Evolutionary conservation across 176 grass and related monocot genomes (phyloP), one percentile per base, ranked within the genome.

Genomic region (Phragmites australis): DNA sequence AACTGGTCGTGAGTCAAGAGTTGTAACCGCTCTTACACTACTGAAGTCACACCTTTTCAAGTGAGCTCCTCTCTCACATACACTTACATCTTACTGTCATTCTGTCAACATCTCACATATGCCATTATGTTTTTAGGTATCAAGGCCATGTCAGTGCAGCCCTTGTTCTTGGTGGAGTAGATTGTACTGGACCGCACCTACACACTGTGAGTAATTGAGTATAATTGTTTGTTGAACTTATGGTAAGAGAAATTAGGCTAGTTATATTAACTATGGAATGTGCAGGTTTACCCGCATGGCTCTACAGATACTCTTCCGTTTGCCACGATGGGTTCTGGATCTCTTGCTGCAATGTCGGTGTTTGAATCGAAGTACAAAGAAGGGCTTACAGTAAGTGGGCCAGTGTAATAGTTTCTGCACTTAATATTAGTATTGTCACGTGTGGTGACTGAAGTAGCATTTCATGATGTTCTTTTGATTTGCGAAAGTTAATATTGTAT

Each of bases 291-390:
- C 83, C 94, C 94, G 1, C 94, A 97, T 70, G 94, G 94, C 40
- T 97, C 94, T 64, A 93, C 94, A 19, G 94, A 97, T 50, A 97
- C 92, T 22, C 94, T 97, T 69, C 94, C 94, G 74, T 97, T 97
- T 85, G 94, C 94, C n/a, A 97, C 94, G 2, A 97, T 97, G 94
- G 94, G 94, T 78, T 97, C 94, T 69, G 94, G 94, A n/a, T 97
- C 94, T 67, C 91, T 97, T 75, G 94, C 94, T 61, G 94, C 94
- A 57, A 97, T 97, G 92, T 86, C 94, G 2, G 86, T 97, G 27
- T 94, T 97, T 37, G 94, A 97, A 56, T 90, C 92, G 0, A 90
- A 94, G 52, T 97, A 90, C 85, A 97, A 65, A 90, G 94, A 97
- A 74, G 90, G 94, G 48, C 85, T 97, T 52, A 97, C 94, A 54